Evolutionary conservation across 306 rosid genomes (phyloP), one percentile per base, ranked within the genome.

Genomic region (Rosa persica): DNA sequence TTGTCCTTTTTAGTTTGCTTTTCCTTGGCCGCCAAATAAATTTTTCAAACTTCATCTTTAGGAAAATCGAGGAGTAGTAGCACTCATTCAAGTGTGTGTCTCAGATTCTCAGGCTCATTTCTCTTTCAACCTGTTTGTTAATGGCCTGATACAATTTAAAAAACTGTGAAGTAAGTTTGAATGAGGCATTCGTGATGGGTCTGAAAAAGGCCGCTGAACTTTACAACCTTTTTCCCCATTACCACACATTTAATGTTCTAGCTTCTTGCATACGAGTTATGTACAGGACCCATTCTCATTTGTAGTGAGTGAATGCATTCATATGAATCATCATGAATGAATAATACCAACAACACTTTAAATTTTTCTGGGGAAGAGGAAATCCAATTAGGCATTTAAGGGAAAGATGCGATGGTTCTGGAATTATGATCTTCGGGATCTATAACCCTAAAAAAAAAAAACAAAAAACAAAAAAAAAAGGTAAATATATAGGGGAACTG

Each of bases 331-430:
- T 73, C 76, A 68, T 79, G 82, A 77, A 78, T 83, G 83, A 81
- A 81, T 79, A 78, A 76, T 52, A 55, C 27, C 23, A 55, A 62
- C n/a, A 71, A 2, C 12, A 30, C 49, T 60, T 20, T 10, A 74
- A 78, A 39, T 54, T 79, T 82, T 93, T 87, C 83, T 87, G 89
- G 91, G 87, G 86, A 90, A 85, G 80, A 90, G 91, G 79, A 77
- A 71, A 79, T 81, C 76, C 81, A 68, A 81, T 51, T 58, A 73
- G 73, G 55, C 81, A 83, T 88, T 84, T 80, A 80, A 70, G 86
- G 68, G 86, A 64, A 75, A 40, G 85, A 90, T 89, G 88, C 10
- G 87, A 87, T 75, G 86, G 80, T 86, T 89, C 87, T 84, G 82
- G 81, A 6, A 5, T 34, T 54, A 6, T 36, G 49, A 68, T 42